Evolutionary conservation across 345 rosid genomes (phyloP).

Genomic region (Eucalyptus erythrocorys): DNA sequence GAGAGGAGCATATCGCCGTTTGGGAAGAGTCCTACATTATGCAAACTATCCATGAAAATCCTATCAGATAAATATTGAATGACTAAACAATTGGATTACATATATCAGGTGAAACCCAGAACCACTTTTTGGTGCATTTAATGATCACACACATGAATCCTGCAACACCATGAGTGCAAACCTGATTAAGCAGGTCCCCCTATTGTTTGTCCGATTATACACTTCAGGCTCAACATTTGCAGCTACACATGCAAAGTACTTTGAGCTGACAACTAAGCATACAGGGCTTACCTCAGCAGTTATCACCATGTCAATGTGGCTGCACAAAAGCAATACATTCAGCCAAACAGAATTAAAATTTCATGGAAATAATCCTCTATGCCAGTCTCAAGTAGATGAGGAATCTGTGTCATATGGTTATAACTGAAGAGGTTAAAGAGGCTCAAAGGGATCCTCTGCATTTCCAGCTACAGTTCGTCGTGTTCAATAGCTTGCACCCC

Average conservation of each 20-base stretch:
- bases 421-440: background rate
- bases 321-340: background rate
- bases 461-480: slow-evolving; percentile 33
- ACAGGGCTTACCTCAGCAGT: background rate
- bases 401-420: background rate
- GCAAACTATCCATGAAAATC: background rate
- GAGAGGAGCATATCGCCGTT: background rate
- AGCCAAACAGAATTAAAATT: background rate
- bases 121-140: background rate
- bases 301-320: background rate
- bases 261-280: background rate
- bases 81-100: background rate
- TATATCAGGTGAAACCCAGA: background rate
- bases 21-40: background rate
- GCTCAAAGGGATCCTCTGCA: background rate
- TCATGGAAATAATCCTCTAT: background rate
- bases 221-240: background rate
- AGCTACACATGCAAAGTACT: background rate
- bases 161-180: background rate
- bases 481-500: slow-evolving; percentile 13
- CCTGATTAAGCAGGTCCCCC: background rate
- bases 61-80: background rate
- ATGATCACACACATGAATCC: background rate
- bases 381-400: background rate
- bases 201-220: background rate